Base-by-base conservation (phyloP, 768 basidiomycete species). In the Hydnomerulius pinastri region DNA sequence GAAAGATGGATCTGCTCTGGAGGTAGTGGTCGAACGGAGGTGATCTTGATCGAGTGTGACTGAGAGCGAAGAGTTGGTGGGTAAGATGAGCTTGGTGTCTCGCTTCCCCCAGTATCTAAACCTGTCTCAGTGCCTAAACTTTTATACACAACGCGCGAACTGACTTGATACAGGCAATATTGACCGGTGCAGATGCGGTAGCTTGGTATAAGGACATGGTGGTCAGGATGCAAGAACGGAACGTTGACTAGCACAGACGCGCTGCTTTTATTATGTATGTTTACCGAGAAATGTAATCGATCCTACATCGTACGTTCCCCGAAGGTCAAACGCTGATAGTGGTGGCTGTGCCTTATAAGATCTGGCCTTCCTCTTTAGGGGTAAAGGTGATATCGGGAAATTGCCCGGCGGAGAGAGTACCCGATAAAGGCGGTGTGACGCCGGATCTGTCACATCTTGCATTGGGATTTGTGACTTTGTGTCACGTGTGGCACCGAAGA, bases 71-170 rank as follows among this genome's bases (percentile, higher is more conserved):
- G 93, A 92, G 73, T 99, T 99, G 56, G 94, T 98, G 37, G 97
- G 97, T 50, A 99, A 77, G 67, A 98, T 98, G 56, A 98, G 83
- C 60, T 86, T 81, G 4, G 92, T 95, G 71, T 98, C 90, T 54
- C 97, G 90, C 72, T 99, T 99, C 56, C 97, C 97, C 97, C 97
- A 99, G 78, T 98, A 98, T 69, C 90, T 95, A 64, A 40, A 52
- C 48, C n/a, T 15, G 35, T 36, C 30, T 55, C 36, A 56, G 47
- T 54, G 37, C 8, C 30, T 43, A 21, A 47, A 47, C 37, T 20
- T 25, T 7, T 32, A 43, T 18, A 20, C 36, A 3, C 12, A 36
- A 21, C 29, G 9, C 28, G 29, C 23, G 27, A 37, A 61, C 78
- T 62, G 51, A 95, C 94, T 98, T 98, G 73, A 98, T 97, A 66